Percentiles rank a stretch among this genome's conserved stretches.
These are phyloP conservation scores for Fusarium neocosmosporiellum DNA, from an alignment of 2,329 filamentous ascomycete species.

Conservation along the genomic window DNA sequence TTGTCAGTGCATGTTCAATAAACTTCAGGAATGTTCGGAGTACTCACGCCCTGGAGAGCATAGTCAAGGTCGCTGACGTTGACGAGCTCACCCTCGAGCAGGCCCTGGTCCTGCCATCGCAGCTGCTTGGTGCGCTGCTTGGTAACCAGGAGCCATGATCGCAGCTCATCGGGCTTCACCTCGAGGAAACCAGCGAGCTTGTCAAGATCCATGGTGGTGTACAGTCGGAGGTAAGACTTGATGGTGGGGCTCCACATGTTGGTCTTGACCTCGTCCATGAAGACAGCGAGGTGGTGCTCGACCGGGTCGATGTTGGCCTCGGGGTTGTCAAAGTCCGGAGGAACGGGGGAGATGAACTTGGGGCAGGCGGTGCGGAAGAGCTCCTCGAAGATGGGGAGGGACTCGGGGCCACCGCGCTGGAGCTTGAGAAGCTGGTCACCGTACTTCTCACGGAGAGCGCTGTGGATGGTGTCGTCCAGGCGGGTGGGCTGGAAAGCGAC, in stretches of 20 bases:
- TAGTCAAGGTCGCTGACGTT: slow-evolving; percentile 98
- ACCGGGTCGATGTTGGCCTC: slow-evolving; percentile 95
- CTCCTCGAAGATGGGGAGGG: slow-evolving; percentile 97
- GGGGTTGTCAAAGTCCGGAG: slow-evolving; percentile 97
- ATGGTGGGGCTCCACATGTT: slow-evolving; percentile 98
- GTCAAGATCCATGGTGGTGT: slow-evolving; percentile 99
- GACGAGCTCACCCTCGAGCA: slow-evolving; percentile 91
- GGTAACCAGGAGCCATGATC: slow-evolving; percentile 94
- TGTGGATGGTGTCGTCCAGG: slow-evolving; percentile 99
- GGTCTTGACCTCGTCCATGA: slow-evolving; percentile 99
- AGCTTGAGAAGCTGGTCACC: slow-evolving; percentile 97
- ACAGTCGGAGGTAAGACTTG: slow-evolving; percentile 98
- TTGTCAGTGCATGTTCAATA: slow-evolving; percentile 6
- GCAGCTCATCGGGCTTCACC: slow-evolving; percentile 94
- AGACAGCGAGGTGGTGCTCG: slow-evolving; percentile 96
- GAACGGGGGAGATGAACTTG: slow-evolving; percentile 98
- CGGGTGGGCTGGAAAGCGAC: slow-evolving; percentile 97
- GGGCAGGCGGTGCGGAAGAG: slow-evolving; percentile 98
- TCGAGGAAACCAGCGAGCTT: slow-evolving; percentile 98
- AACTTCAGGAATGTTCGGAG: not conserved
- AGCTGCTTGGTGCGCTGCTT: slow-evolving; percentile 99
- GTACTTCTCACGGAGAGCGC: slow-evolving; percentile 97
- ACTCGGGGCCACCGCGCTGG: slow-evolving; percentile 94
- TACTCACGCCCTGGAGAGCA: slow-evolving; percentile 88
- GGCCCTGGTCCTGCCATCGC: slow-evolving; percentile 87